Evolutionary conservation across 2,329 filamentous ascomycete species (phyloP).

Genomic region (Alternaria arborescens): DNA sequence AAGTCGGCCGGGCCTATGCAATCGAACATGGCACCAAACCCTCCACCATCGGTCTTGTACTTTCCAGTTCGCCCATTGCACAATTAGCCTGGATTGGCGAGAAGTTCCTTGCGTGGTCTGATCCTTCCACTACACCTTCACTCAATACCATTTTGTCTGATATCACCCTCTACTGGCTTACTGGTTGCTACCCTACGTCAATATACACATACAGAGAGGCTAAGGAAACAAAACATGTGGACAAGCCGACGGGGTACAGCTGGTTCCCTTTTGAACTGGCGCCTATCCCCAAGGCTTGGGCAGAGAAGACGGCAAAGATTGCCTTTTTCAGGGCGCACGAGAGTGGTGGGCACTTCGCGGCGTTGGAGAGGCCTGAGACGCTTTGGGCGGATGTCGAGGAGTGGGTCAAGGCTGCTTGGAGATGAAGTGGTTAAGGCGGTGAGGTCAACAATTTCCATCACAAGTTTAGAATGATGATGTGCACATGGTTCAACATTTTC

Average conservation of each 20-base stretch:
- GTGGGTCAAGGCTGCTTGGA: slow-evolving; percentile 51
- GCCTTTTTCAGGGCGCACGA: slow-evolving; percentile 50
- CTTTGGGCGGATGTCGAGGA: slow-evolving; percentile 58
- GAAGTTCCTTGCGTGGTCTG: slow-evolving; percentile 65
- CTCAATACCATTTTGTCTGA: slow-evolving; percentile 58
- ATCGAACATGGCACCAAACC: slow-evolving; percentile 64
- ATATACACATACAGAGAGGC: slow-evolving; percentile 61
- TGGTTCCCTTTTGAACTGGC: slow-evolving; percentile 56
- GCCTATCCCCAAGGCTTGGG: slow-evolving; percentile 53
- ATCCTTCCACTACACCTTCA: slow-evolving; percentile 48
- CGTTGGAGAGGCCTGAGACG: slow-evolving; percentile 54
- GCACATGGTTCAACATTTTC: neutral
- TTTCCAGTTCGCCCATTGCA: slow-evolving; percentile 64
- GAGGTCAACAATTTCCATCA: neutral
- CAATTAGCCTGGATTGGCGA: slow-evolving; percentile 68
- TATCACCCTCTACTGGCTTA: slow-evolving; percentile 66
- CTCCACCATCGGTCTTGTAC: slow-evolving; percentile 64
- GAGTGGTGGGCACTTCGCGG: slow-evolving; percentile 59
- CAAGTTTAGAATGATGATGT: neutral
- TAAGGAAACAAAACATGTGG: slow-evolving; percentile 37
- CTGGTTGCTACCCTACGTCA: slow-evolving; percentile 57
- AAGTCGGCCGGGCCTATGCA: slow-evolving; percentile 60
- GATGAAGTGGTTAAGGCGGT: slow-evolving; percentile 13
- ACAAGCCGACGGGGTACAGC: slow-evolving; percentile 56
- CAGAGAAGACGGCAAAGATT: slow-evolving; percentile 49